Evolutionary conservation across 805 yeast genomes (phyloP).

Genomic region (Schizosaccharomyces japonicus): DNA sequence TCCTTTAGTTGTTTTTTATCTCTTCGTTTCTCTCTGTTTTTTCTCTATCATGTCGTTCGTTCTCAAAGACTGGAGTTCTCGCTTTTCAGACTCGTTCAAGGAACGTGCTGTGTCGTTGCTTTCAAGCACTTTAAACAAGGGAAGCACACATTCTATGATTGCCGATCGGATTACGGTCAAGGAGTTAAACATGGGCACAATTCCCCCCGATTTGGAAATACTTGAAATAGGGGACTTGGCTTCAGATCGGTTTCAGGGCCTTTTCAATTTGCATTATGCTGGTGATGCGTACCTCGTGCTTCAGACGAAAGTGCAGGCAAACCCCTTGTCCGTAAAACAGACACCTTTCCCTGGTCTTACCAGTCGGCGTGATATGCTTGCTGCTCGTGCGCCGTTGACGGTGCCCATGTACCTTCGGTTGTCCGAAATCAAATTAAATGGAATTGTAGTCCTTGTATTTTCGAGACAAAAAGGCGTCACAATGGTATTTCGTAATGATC

Average conservation of each 20-base stretch:
- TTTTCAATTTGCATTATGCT: slow-evolving; percentile 48
- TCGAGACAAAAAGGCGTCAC: slow-evolving; percentile 64
- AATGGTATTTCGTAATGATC: slow-evolving; percentile 70
- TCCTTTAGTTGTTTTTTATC: too few relatives aligned
- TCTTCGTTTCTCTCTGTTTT: too few relatives aligned
- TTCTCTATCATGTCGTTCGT: neutral
- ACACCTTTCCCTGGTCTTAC: slow-evolving; percentile 23
- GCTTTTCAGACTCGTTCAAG: slow-evolving; percentile 36
- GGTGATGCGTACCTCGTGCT: slow-evolving; percentile 59
- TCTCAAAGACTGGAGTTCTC: slow-evolving; percentile 29
- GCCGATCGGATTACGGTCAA: slow-evolving; percentile 45
- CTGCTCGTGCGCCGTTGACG: slow-evolving; percentile 43
- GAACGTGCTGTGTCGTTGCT: slow-evolving; percentile 40
- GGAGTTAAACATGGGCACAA: slow-evolving; percentile 46
- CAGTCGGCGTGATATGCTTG: slow-evolving; percentile 39
- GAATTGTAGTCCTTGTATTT: slow-evolving; percentile 68
- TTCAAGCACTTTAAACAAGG: slow-evolving; percentile 51
- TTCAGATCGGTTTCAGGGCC: slow-evolving; percentile 53
- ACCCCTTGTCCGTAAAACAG: slow-evolving; percentile 45
- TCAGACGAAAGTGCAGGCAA: slow-evolving; percentile 63
- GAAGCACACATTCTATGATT: slow-evolving; percentile 40
- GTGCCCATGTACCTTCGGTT: slow-evolving; percentile 58
- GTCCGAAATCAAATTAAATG: slow-evolving; percentile 46
- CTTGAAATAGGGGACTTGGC: slow-evolving; percentile 66
- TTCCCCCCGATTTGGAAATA: slow-evolving; percentile 48